A percentile compares a stretch with the other conserved stretches of the same genome.
Conservation (phyloP, 352 stramenopile genomes). For the Pythium plurisporium region DNA sequence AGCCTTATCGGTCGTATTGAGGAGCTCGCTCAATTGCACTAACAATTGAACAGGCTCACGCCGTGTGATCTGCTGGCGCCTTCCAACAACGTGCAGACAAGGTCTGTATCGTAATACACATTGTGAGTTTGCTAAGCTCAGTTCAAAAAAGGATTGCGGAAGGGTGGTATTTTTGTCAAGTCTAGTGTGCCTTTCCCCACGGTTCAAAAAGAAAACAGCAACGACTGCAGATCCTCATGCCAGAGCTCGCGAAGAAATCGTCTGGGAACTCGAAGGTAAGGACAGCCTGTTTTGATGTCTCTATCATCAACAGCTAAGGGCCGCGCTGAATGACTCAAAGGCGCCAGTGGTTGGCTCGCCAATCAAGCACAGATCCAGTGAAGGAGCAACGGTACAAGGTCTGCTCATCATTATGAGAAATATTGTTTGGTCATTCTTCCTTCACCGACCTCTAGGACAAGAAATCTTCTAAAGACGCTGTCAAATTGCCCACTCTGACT, state of each 20-base stretch:
- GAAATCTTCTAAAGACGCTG: constrained; percentile 27
- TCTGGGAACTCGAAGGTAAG: not conserved
- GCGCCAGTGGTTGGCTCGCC: constrained; percentile 12
- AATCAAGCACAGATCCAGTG: not conserved
- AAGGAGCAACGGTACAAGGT: not conserved
- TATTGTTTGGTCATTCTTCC: too few relatives aligned
- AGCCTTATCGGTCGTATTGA: constrained; percentile 66
- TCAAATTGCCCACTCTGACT: constrained; percentile 43
- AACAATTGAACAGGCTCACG: constrained; percentile 2
- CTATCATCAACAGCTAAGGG: not conserved
- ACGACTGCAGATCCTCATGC: constrained; percentile 4
- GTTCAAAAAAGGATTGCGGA: too few relatives aligned
- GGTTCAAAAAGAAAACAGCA: not conserved
- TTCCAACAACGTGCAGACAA: too few relatives aligned
- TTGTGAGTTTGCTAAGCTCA: too few relatives aligned
- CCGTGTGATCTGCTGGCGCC: too few relatives aligned
- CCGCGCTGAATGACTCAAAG: constrained; percentile 14
- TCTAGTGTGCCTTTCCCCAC: not conserved
- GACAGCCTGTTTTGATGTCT: not conserved
- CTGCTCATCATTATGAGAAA: too few relatives aligned
- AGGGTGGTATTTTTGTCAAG: not conserved
- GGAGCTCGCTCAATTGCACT: constrained; percentile 76
- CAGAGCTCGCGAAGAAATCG: constrained; percentile 1
- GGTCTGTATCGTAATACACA: constrained; percentile 1
- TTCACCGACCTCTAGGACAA: constrained; percentile 15